These are phyloP conservation scores for Populus trichocarpa DNA, from an alignment of 441 rosid species.

Conservation along the genomic window DNA sequence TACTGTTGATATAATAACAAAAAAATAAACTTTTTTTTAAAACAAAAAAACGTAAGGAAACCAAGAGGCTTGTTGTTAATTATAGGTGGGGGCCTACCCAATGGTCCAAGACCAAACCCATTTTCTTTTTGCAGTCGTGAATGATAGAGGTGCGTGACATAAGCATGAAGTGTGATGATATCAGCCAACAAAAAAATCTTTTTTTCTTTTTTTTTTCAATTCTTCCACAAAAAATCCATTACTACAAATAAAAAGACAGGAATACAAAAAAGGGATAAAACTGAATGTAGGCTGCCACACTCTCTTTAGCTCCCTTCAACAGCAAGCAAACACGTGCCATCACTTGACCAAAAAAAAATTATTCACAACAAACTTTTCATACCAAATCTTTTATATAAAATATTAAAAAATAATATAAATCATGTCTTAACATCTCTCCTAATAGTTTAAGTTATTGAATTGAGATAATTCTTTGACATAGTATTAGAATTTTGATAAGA, in stretches of 20 bases:
- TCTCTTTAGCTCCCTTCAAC: too few species aligned
- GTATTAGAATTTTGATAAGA: too few species aligned
- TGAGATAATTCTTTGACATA: rapidly evolving
- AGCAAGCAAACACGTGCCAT: too few species aligned
- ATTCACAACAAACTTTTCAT: too few species aligned
- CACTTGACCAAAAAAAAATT: too few species aligned
- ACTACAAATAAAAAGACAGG: too few species aligned
- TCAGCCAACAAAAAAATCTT: neutral
- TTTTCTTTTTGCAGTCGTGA: conserved; percentile 41
- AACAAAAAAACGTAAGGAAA: neutral
- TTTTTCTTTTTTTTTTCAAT: neutral
- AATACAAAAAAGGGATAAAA: too few species aligned
- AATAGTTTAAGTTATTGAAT: too few species aligned
- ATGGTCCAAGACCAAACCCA: conserved; percentile 57
- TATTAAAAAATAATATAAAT: too few species aligned
- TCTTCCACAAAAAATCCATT: neutral
- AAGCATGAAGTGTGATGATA: conserved; percentile 51
- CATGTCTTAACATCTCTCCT: rapidly evolving
- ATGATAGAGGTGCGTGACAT: conserved; percentile 45
- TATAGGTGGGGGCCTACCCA: conserved; percentile 19
- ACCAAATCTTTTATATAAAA: too few species aligned
- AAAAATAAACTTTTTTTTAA: too few species aligned
- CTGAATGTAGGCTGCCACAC: too few species aligned
- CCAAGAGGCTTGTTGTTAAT: neutral
- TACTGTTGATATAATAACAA: neutral